Base-by-base conservation (phyloP, 2,329 filamentous ascomycete species). In the Claviceps humidiphila region DNA sequence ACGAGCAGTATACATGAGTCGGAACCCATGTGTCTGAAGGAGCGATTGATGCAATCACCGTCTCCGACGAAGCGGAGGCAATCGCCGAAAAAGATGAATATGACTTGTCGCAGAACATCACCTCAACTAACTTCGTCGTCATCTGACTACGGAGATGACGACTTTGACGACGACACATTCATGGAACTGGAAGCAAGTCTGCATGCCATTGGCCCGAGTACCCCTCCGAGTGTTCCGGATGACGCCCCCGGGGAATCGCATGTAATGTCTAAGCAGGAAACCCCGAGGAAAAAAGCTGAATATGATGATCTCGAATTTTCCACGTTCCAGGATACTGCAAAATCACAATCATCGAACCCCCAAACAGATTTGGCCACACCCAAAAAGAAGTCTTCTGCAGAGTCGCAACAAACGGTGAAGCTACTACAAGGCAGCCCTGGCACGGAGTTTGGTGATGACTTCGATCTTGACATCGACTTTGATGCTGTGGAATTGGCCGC, bases 391-490 rank as follows among this genome's bases (percentile, higher is more conserved):
- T 38, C 52, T 50, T 53, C 53, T 34, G 53, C 54, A 11, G 51
- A 50, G 13, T 42, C 48, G 9, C 41, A 34, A 4, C 9, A 17
- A n/a, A 13, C 37, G 34, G 4, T 16, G n/a, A 50, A 45, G 26
- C 53, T 47, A 7, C 55, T 47, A 7, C 55, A 60, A 45, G 49
- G 47, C 20, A 55, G 53, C 51, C 52, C 56, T 47, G 58, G 62
- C 50, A 63, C 68, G 51, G 67, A 70, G 26, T 64, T 71, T 59
- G 64, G 65, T 22, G 66, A 68, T 38, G 65, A 64, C 49, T 81
- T 77, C 58, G 84, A 80, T 53, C 87, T 89, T 68, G 89, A 80
- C 59, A 75, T 82, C 66, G 89, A 95, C 66, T 85, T 88, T 61
- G 87, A 91, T 60, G 82, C 84, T 55, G 82, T 82, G 57, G 84